These are phyloP conservation scores for Boletellus ananiceps DNA, from an alignment of 768 basidiomycete genomes.

Conservation along the genomic window DNA sequence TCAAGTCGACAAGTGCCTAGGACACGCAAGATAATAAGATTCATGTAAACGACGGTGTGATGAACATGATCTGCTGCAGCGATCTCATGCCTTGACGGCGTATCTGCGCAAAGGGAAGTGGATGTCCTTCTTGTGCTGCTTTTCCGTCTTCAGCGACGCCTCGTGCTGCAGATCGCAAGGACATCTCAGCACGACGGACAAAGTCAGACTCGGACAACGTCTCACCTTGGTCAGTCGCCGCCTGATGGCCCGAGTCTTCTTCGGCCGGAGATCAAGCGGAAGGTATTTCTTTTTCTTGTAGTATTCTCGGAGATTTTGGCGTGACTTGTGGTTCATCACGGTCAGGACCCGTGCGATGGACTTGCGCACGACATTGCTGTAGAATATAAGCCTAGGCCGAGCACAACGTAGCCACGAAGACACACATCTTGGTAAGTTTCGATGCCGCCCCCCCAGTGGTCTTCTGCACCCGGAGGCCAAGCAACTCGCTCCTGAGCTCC, in stretches of 20 bases:
- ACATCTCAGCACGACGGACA: conserved; percentile 3
- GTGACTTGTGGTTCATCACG: conserved; percentile 97
- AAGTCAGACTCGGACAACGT: not conserved
- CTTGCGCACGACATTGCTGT: conserved; percentile 94
- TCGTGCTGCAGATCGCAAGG: conserved; percentile 57
- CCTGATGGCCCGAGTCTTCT: conserved; percentile 98
- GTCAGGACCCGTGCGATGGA: conserved; percentile 97
- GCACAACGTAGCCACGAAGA: conserved; percentile 9
- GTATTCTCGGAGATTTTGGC: conserved; percentile 94
- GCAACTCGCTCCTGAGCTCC: conserved; percentile 95
- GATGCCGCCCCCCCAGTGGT: conserved; percentile 92
- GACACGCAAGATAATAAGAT: conserved; percentile 34
- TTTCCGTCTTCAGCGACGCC: conserved; percentile 78
- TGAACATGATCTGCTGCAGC: conserved; percentile 18
- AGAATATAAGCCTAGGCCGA: not conserved
- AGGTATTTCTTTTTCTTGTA: conserved; percentile 97
- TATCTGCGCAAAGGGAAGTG: conserved; percentile 95
- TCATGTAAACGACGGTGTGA: conserved; percentile 27
- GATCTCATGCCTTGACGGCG: conserved; percentile 83
- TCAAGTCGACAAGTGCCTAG: conserved; percentile 32
- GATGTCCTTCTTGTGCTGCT: conserved; percentile 89
- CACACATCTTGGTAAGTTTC: conserved; percentile 97
- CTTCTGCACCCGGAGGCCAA: conserved; percentile 94
- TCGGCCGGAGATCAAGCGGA: conserved; percentile 94
- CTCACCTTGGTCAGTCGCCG: conserved; percentile 86